Percentiles rank a stretch among this genome's conserved stretches.
phyloP scores from a whole-genome alignment of 163 green algal genomes.

The Scenedesmus sp. region DNA sequence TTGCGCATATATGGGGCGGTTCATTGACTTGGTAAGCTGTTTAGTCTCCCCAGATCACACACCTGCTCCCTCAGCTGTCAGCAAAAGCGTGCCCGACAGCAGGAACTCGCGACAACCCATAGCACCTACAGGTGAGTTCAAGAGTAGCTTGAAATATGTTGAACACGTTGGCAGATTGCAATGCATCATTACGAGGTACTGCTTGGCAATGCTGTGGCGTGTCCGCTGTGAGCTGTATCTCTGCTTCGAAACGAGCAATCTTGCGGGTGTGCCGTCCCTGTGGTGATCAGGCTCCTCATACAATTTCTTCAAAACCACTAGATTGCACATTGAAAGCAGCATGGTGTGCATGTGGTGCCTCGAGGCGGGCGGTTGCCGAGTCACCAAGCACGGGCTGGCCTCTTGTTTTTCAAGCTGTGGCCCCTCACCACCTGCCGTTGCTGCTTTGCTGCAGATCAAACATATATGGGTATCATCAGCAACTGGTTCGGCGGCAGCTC shows the following conservation, averaged over 20 bases:
- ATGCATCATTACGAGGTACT: neutral
- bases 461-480: neutral
- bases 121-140: neutral
- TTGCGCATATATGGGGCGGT: too few species aligned
- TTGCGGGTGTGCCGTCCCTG: neutral
- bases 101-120: neutral
- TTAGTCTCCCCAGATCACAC: neutral
- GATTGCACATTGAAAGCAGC: neutral
- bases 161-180: neutral
- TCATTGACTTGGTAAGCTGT: too few species aligned
- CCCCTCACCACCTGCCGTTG: neutral
- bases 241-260: neutral
- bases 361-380: neutral
- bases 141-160: neutral
- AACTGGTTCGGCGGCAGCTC: neutral
- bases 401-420: neutral
- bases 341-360: neutral
- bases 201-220: neutral
- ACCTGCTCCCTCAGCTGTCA: neutral
- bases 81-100: neutral
- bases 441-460: neutral
- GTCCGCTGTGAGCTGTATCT: neutral
- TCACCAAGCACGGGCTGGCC: neutral
- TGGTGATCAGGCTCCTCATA: neutral
- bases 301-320: neutral